Percentiles rank a stretch among this genome's conserved stretches.
Conservation (phyloP, 1,284 basidiomycete genomes). For the Ustilago bromivora region DNA sequence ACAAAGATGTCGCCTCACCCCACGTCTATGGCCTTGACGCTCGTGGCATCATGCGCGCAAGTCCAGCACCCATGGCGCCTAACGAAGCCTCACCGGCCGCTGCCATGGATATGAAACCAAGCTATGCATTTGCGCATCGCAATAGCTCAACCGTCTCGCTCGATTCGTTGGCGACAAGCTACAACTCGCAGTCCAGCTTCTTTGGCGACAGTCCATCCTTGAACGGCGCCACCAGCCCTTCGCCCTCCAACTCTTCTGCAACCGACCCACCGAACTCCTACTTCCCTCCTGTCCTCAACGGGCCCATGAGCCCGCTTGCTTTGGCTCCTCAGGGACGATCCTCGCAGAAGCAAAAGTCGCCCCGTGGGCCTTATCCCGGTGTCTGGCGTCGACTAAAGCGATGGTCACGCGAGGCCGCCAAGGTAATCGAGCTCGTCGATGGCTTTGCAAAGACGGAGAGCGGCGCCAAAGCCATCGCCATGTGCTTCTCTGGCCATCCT, state of each 20-base stretch:
- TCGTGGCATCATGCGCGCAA: conserved; percentile 44
- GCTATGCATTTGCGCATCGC: conserved; percentile 34
- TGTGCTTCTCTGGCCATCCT: conserved; percentile 48
- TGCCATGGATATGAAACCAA: conserved; percentile 21
- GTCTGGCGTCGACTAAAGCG: conserved; percentile 68
- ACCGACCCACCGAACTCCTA: conserved; percentile 45
- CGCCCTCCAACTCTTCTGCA: conserved; percentile 27
- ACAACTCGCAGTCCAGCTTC: conserved; percentile 61
- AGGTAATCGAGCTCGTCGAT: conserved; percentile 64
- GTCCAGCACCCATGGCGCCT: conserved; percentile 49
- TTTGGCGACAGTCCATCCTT: conserved; percentile 40
- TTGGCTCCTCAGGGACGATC: conserved; percentile 31
- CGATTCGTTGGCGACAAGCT: conserved; percentile 67
- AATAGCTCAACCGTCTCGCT: conserved; percentile 66
- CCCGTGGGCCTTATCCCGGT: conserved; percentile 63
- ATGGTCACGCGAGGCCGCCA: conserved; percentile 66
- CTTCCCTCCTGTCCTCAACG: conserved; percentile 35
- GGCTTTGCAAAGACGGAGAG: conserved; percentile 52
- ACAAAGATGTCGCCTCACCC: conserved; percentile 32
- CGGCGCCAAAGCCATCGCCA: conserved; percentile 52
- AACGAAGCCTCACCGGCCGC: conserved; percentile 32
- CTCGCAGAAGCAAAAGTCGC: conserved; percentile 16
- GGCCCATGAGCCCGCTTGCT: conserved; percentile 51
- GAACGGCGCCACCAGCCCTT: conserved; percentile 35
- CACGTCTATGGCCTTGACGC: conserved; percentile 29